Percentiles rank a stretch among this genome's conserved stretches.
These are phyloP conservation scores for Suillus discolor DNA, from an alignment of 768 basidiomycete genomes.

Conservation along the genomic window DNA sequence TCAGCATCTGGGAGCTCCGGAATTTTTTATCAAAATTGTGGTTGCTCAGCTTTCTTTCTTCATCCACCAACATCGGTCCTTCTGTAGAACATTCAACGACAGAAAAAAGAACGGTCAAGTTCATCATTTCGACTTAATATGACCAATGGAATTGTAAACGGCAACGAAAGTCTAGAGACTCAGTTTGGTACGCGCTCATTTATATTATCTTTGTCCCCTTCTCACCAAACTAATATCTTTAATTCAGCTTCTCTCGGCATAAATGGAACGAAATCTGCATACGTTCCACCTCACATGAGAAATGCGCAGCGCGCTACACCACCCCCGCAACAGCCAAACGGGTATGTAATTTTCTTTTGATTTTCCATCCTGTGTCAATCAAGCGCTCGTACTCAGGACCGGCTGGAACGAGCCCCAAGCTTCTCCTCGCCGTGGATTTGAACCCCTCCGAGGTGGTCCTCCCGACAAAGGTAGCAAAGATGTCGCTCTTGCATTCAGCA, in stretches of 20 bases:
- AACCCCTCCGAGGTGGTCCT: slow-evolving; percentile 43
- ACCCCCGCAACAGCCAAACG: slow-evolving; percentile 47
- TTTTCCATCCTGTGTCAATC: slow-evolving; percentile 19
- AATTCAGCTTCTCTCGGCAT: slow-evolving; percentile 72
- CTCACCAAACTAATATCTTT: slow-evolving; percentile 8
- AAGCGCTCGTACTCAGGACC: slow-evolving; percentile 44
- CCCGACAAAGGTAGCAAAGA: slow-evolving; percentile 37
- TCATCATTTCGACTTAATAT: slow-evolving; percentile 58
- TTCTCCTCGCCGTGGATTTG: slow-evolving; percentile 58
- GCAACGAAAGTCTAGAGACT: slow-evolving; percentile 68
- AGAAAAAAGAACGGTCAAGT: slow-evolving; percentile 30
- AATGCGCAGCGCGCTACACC: slow-evolving; percentile 84
- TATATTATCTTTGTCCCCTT: neutral
- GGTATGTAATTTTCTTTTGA: slow-evolving; percentile 44
- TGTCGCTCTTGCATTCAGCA: slow-evolving; percentile 37
- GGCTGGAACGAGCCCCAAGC: slow-evolving; percentile 77
- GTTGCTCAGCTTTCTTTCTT: slow-evolving; percentile 25
- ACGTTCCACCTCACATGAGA: slow-evolving; percentile 90
- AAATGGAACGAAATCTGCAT: slow-evolving; percentile 69
- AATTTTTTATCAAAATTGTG: slow-evolving; percentile 27
- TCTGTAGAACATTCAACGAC: slow-evolving; percentile 34
- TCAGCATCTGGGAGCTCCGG: slow-evolving; percentile 28
- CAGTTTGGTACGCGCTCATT: slow-evolving; percentile 60
- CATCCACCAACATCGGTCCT: slow-evolving; percentile 29
- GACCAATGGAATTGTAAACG: slow-evolving; percentile 92